A percentile compares a stretch with the other conserved stretches of the same genome.
Conservation (phyloP, 2,329 filamentous ascomycete species). For the Chaetothyriales sp. region DNA sequence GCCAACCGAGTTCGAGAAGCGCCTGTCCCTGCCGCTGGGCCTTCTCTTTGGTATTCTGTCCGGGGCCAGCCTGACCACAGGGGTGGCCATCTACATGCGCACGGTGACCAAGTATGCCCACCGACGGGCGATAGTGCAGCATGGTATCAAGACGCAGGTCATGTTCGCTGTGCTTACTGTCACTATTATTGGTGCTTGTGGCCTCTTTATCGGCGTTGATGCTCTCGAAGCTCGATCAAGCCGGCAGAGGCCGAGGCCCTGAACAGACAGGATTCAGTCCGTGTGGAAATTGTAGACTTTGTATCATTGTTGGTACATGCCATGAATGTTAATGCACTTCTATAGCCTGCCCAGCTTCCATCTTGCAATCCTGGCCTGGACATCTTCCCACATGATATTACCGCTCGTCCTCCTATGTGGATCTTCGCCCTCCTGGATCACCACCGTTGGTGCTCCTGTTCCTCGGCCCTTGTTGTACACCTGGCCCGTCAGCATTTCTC, state of each 20-base stretch:
- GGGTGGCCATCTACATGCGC: slow-evolving; percentile 75
- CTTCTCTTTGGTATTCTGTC: slow-evolving; percentile 76
- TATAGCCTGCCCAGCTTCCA: slow-evolving; percentile 64
- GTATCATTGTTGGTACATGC: background rate
- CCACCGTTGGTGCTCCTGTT: slow-evolving; percentile 81
- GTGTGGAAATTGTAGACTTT: background rate
- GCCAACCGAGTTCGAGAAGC: slow-evolving; percentile 55
- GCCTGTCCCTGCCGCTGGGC: slow-evolving; percentile 69
- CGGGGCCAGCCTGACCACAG: slow-evolving; percentile 58
- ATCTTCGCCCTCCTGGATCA: slow-evolving; percentile 77
- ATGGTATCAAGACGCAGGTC: slow-evolving; percentile 79
- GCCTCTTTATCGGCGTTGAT: slow-evolving; percentile 29
- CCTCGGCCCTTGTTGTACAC: slow-evolving; percentile 62
- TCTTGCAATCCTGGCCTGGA: slow-evolving; percentile 67
- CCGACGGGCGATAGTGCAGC: slow-evolving; percentile 71
- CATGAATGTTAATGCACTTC: slow-evolving; percentile 3
- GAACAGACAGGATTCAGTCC: too few relatives aligned
- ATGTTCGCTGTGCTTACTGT: slow-evolving; percentile 39
- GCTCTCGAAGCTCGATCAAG: slow-evolving; percentile 8
- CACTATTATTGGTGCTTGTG: slow-evolving; percentile 31
- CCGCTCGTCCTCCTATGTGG: slow-evolving; percentile 48
- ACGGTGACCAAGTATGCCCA: slow-evolving; percentile 67
- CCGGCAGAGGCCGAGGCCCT: background rate
- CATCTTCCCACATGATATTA: slow-evolving; percentile 68
- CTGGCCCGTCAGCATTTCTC: slow-evolving; percentile 58